Evolutionary conservation across 352 stramenopile genomes (phyloP).

Genomic region (Globisporangium iwayamae): DNA sequence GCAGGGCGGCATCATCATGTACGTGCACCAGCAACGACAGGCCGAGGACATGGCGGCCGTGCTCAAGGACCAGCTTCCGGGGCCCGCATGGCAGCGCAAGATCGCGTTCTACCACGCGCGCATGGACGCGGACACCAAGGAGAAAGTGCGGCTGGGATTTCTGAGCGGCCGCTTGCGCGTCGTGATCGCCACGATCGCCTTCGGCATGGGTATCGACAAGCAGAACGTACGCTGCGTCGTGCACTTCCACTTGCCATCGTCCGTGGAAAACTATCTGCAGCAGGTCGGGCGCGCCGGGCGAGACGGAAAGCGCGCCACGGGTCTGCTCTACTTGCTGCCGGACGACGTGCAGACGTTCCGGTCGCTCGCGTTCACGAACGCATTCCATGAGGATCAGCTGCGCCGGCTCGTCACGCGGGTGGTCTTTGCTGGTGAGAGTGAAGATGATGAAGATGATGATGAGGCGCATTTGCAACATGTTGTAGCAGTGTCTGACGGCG

Average conservation of each 20-base stretch:
- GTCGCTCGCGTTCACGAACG: slow-evolving; percentile 69
- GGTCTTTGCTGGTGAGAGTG: slow-evolving; percentile 19
- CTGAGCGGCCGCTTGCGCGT: slow-evolving; percentile 84
- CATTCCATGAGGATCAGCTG: slow-evolving; percentile 54
- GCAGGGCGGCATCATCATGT: slow-evolving; percentile 69
- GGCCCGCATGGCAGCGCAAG: slow-evolving; percentile 27
- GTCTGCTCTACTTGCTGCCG: slow-evolving; percentile 59
- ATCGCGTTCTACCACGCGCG: slow-evolving; percentile 93
- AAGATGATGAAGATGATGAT: not conserved
- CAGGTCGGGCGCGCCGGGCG: slow-evolving; percentile 95
- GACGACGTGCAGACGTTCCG: slow-evolving; percentile 68
- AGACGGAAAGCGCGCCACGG: slow-evolving; percentile 85
- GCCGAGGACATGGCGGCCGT: slow-evolving; percentile 65
- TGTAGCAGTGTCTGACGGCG: slow-evolving; percentile 19
- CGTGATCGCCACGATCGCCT: slow-evolving; percentile 96
- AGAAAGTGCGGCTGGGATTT: slow-evolving; percentile 85
- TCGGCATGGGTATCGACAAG: slow-evolving; percentile 99
- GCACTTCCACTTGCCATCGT: slow-evolving; percentile 95
- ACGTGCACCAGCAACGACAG: slow-evolving; percentile 80
- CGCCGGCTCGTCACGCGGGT: slow-evolving; percentile 40
- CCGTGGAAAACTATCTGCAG: slow-evolving; percentile 98
- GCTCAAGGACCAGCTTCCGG: slow-evolving; percentile 53
- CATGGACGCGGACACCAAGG: slow-evolving; percentile 75
- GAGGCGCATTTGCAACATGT: slow-evolving; percentile 15
- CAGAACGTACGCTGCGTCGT: slow-evolving; percentile 97